Evolutionary conservation across 768 basidiomycete genomes (phyloP), one percentile per base, ranked within the genome.

Genomic region (Imleria badia): DNA sequence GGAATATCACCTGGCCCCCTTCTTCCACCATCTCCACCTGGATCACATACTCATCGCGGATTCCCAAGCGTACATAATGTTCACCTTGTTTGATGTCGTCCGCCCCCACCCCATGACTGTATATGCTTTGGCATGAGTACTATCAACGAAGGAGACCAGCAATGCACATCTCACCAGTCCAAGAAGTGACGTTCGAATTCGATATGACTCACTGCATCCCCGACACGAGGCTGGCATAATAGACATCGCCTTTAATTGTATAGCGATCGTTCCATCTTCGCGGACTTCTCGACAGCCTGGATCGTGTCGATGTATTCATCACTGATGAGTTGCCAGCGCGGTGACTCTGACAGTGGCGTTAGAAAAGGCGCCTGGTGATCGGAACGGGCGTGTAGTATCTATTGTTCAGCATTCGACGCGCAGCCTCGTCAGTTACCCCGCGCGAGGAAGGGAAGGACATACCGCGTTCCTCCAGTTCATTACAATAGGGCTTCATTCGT

Each of bases 391-490:
- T 53, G 52, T 3, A 33, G 7, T 20, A 42, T 22, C 43, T 45
- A 55, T 22, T 11, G 10, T 26, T 26, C 26, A 26, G 26, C 26
- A 6, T 26, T 11, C 29, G 13, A 39, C 4, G 5, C 12, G 19
- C 47, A 34, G 23, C 17, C 30, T 26, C 9, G 22, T 15, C n/a
- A 23, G 40, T 8, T 40, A 15, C 26, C 11, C 26, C n/a, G 31
- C 34, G 11, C n/a, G 33, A 4, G 6, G 30, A 30, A 4, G 6
- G 30, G 22, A 17, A 33, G 33, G 12, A 41, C 49, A 14, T 22
- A 59, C 55, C 31, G 46, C 55, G 17, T 43, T 17, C 36, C 40
- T 47, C 58, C 58, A 51, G 6, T 15, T n/a, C 49, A 47, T 51
- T 10, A 51, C 12, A 13, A 29, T 22, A 5, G 15, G 11, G 17